These are phyloP conservation scores for Ophiocordyceps camponoti-saundersi DNA, from an alignment of 2,329 filamentous ascomycete genomes.

Conservation along the genomic window DNA sequence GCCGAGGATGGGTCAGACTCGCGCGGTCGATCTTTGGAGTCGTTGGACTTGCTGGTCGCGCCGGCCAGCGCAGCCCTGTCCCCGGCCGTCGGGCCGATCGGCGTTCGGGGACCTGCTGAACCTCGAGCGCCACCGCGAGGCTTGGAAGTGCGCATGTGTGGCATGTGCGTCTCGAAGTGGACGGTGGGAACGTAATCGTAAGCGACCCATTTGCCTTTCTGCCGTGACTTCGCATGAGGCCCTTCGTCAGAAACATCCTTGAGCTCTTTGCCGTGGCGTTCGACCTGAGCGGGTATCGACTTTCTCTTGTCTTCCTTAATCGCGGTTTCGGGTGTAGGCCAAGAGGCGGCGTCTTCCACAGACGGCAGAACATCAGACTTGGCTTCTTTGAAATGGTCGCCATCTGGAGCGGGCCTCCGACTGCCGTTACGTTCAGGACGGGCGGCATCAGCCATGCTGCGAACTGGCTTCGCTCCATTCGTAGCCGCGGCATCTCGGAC, in stretches of 20 bases:
- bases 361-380: conserved; percentile 33
- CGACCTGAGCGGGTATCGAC: conserved; percentile 26
- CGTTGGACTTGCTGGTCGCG: conserved; percentile 14
- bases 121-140: conserved; percentile 31
- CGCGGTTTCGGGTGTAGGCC: conserved; percentile 79
- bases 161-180: conserved; percentile 70
- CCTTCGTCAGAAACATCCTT: conserved; percentile 38
- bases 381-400: conserved; percentile 15
- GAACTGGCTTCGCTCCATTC: conserved; percentile 23
- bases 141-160: conserved; percentile 31
- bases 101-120: conserved; percentile 20
- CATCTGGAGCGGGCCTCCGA: conserved; percentile 28
- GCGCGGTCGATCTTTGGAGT: conserved; percentile 17
- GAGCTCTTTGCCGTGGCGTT: conserved; percentile 45
- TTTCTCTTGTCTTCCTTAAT: conserved; percentile 58
- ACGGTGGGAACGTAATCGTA: conserved; percentile 73
- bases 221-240: conserved; percentile 25
- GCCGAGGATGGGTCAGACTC: conserved; percentile 16
- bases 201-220: conserved; percentile 76
- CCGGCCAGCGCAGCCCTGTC: conserved; percentile 20
- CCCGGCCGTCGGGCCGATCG: conserved; percentile 13
- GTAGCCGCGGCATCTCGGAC: conserved; percentile 10
- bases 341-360: conserved; percentile 60
- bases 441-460: conserved; percentile 22
- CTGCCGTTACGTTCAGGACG: conserved; percentile 25